These are phyloP conservation scores for Monosporascus sp. DNA, from an alignment of 2,329 filamentous ascomycete genomes.

Conservation along the genomic window DNA sequence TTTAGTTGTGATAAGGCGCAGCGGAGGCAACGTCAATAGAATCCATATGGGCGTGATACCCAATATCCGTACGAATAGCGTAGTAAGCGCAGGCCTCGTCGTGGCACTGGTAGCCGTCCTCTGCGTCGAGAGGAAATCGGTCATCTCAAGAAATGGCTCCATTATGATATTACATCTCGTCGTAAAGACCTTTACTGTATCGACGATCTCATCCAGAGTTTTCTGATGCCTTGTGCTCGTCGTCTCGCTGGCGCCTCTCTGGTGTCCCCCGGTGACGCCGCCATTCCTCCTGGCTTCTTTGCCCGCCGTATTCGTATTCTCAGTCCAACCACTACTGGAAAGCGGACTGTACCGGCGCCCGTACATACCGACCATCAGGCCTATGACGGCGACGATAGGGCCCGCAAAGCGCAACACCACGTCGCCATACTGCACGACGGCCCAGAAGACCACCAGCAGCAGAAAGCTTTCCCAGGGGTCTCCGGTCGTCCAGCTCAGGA, in stretches of 20 bases:
- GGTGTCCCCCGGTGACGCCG: constrained; percentile 30
- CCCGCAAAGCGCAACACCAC: constrained; percentile 74
- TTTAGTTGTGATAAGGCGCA: constrained; percentile 80
- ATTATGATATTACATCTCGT: constrained; percentile 87
- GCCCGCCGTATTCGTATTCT: constrained; percentile 28
- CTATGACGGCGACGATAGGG: constrained; percentile 73
- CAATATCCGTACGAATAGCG: constrained; percentile 82
- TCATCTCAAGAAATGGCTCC: constrained; percentile 81
- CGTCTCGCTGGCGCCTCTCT: constrained; percentile 48
- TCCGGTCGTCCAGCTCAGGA: constrained; percentile 88
- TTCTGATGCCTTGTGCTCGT: constrained; percentile 77
- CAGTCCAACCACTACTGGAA: constrained; percentile 73
- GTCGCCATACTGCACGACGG: constrained; percentile 78
- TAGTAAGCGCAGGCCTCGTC: constrained; percentile 81
- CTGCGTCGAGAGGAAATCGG: constrained; percentile 89
- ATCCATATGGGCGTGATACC: constrained; percentile 88
- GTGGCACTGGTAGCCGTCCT: constrained; percentile 86
- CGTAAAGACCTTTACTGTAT: constrained; percentile 86
- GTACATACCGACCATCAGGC: constrained; percentile 89
- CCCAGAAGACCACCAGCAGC: constrained; percentile 81
- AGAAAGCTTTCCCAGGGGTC: constrained; percentile 98
- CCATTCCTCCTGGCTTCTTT: constrained; percentile 27
- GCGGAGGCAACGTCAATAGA: constrained; percentile 71
- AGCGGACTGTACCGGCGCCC: constrained; percentile 82
- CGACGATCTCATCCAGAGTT: constrained; percentile 94